Conservation (phyloP, 2,329 filamentous ascomycete species). For the Penicillium sclerotigenum region DNA sequence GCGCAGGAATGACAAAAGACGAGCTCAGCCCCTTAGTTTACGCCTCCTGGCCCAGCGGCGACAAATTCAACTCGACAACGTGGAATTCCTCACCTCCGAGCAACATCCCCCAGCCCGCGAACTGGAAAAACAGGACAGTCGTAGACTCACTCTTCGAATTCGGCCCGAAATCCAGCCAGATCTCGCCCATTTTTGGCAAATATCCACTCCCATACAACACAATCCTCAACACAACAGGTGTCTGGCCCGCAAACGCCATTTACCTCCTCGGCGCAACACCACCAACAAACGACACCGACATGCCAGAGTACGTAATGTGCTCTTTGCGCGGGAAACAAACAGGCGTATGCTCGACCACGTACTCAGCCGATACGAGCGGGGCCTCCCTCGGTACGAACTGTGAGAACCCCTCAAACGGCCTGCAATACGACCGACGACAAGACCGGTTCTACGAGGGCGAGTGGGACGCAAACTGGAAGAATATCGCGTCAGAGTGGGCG, state of each 20-base stretch:
- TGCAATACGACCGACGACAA: constrained; percentile 55
- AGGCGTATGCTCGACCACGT: constrained; percentile 64
- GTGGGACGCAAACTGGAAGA: constrained; percentile 53
- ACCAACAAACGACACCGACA: constrained; percentile 12
- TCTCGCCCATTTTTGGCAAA: constrained; percentile 54
- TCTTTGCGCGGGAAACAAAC: constrained; percentile 62
- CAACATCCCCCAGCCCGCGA: constrained; percentile 39
- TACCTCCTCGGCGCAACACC: constrained; percentile 62
- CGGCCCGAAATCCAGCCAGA: constrained; percentile 52
- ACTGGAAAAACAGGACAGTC: constrained; percentile 55
- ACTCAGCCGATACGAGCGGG: constrained; percentile 53
- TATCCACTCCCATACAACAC: constrained; percentile 65
- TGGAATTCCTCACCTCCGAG: constrained; percentile 28
- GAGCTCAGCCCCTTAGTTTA: constrained; percentile 67
- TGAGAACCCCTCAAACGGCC: constrained; percentile 53
- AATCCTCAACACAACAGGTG: constrained; percentile 53
- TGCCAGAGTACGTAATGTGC: constrained; percentile 63
- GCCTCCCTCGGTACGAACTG: constrained; percentile 61
- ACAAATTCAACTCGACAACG: constrained; percentile 27
- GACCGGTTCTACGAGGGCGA: constrained; percentile 30
- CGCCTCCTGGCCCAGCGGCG: constrained; percentile 52
- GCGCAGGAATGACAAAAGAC: constrained; percentile 59
- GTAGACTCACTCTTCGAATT: constrained; percentile 71
- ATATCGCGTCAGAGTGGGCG: constrained; percentile 55
- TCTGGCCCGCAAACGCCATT: constrained; percentile 52